phyloP scores from a whole-genome alignment of 192 early-diverging fungal genomes.

The Anaeromyces robustus region DNA sequence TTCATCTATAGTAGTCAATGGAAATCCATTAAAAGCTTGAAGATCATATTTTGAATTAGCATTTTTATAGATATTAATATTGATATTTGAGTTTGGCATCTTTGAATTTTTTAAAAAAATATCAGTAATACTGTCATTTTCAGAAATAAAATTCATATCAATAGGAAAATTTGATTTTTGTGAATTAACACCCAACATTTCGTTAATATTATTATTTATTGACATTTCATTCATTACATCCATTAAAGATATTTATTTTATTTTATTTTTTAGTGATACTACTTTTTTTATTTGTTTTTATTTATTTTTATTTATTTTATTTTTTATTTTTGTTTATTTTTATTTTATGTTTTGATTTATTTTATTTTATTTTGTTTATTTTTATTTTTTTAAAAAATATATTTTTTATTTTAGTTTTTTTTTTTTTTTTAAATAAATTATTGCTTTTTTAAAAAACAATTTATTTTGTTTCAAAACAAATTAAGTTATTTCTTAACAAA shows the following conservation, averaged over 20 bases:
- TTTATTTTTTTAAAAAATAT: too few species aligned
- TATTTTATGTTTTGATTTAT: too few species aligned
- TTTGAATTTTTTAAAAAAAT: neutral
- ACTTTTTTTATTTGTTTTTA: neutral
- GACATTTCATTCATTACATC: neutral
- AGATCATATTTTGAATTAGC: neutral
- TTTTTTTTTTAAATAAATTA: too few species aligned
- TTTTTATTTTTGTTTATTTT: neutral
- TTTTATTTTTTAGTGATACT: neutral
- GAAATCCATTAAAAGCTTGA: neutral
- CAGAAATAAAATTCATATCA: neutral
- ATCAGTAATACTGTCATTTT: neutral
- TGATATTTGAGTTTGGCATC: neutral
- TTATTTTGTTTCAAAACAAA: too few species aligned
- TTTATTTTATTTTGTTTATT: too few species aligned
- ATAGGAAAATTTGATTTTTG: neutral
- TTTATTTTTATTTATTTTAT: neutral
- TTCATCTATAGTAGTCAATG: neutral
- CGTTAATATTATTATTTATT: neutral
- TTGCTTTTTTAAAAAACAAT: too few species aligned
- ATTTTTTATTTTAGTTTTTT: too few species aligned
- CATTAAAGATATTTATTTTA: neutral
- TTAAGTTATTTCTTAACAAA: too few species aligned
- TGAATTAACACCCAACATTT: neutral
- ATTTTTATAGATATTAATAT: neutral